phyloP scores from a whole-genome alignment of 2,329 filamentous ascomycete species.

The Helotiales sp. region DNA sequence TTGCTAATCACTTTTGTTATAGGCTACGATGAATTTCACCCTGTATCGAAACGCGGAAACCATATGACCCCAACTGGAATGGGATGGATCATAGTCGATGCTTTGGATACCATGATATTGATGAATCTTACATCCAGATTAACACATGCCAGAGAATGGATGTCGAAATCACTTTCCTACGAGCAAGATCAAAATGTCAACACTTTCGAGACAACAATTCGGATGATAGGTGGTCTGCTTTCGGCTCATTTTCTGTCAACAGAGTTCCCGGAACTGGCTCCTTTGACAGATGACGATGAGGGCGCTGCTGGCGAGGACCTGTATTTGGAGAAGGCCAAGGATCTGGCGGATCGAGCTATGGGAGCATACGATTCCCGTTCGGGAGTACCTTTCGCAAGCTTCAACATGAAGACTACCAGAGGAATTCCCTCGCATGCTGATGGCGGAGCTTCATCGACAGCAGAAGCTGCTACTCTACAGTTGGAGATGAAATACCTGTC shows the following conservation, averaged over 20 bases:
- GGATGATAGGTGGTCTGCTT: constrained; percentile 91
- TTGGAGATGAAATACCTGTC: constrained; percentile 97
- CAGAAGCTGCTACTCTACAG: constrained; percentile 89
- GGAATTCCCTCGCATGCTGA: constrained; percentile 83
- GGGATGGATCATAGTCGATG: constrained; percentile 98
- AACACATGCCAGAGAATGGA: constrained; percentile 84
- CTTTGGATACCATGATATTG: constrained; percentile 93
- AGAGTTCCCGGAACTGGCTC: constrained; percentile 75
- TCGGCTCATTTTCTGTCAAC: constrained; percentile 95
- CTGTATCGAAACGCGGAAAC: constrained; percentile 72
- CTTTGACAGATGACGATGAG: constrained; percentile 68
- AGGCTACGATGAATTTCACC: constrained; percentile 86
- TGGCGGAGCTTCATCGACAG: constrained; percentile 86
- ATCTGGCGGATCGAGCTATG: constrained; percentile 83
- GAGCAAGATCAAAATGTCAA: constrained; percentile 94
- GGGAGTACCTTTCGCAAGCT: constrained; percentile 85
- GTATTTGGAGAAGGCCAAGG: constrained; percentile 93
- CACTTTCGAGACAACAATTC: constrained; percentile 96
- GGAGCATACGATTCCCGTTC: constrained; percentile 85
- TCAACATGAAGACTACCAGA: constrained; percentile 77
- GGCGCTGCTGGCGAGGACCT: constrained; percentile 81
- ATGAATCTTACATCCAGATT: constrained; percentile 94
- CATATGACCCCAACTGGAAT: constrained; percentile 88
- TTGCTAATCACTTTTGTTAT: constrained; percentile 32
- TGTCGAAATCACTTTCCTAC: constrained; percentile 77